Evolutionary conservation across 129 eudicot species (phyloP), one percentile per base, ranked within the genome.

Genomic region (Flaveria sonorensis): DNA sequence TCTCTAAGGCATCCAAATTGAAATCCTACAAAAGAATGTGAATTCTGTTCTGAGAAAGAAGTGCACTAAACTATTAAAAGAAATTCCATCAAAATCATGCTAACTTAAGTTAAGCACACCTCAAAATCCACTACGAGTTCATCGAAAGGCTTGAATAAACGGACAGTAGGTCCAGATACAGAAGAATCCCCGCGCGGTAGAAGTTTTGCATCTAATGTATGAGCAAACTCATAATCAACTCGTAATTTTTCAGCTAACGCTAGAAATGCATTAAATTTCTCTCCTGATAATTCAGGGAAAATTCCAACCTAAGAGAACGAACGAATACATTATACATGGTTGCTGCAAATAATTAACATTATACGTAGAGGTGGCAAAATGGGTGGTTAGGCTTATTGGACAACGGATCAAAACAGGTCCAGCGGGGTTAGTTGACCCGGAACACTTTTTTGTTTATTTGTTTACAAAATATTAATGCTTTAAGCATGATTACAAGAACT

Each of bases 131-230:
- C 88, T 24, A 94, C 81, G 77, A 91, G 97, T 64, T 94, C 98
- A 75, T 94, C 98, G 77, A 94, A 94, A 70, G 97, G 98, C 86
- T 94, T 94, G 73, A 94, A 84, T 72, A 94, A 89, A 74, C 98
- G 86, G 76, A 94, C 76, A 24, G 81, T 46, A 70, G 98, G 93
- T 10, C 86, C 96, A 36, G 88, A 74, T 55, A 86, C 81, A 57
- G 96, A 89, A 15, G 89, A 83, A 65, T 94, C 96, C 67, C 98
- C 97, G 56, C 85, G 89, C 40, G 98, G 98, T 75, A 94, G 82
- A 65, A 81, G 84, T 74, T 86, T 91, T 30, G 96, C 93, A 70
- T 91, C 87, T 55, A 75, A 62, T 47, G 98, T 91, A 81, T 91
- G 93, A 71, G 85, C 96, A 82, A 94, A 94, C 50, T 91, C 97